Percentiles rank a stretch among this genome's conserved stretches.
Evolutionary conservation across 495 filamentous ascomycete species (phyloP).

Genomic region (Hypoxylon fragiforme): DNA sequence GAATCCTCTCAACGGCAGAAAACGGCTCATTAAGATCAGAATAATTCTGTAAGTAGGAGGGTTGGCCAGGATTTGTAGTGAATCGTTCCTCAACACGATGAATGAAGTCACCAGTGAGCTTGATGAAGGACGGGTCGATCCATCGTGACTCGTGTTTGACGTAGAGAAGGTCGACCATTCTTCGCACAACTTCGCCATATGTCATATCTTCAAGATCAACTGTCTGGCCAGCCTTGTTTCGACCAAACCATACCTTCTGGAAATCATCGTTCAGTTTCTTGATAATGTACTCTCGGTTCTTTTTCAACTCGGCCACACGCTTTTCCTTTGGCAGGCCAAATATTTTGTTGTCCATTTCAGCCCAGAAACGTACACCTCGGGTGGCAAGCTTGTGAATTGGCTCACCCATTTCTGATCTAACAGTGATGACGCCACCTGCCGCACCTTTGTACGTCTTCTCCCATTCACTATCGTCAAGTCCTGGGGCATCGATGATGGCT

Average conservation of each 20-base stretch:
- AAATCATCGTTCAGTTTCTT: slow-evolving; percentile 97
- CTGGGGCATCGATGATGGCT: slow-evolving; percentile 88
- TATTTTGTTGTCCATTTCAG: slow-evolving; percentile 97
- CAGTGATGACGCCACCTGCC: slow-evolving; percentile 94
- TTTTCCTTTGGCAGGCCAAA: slow-evolving; percentile 96
- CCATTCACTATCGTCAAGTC: slow-evolving; percentile 87
- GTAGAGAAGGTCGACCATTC: slow-evolving; percentile 96
- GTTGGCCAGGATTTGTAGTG: slow-evolving; percentile 62
- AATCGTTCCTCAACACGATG: slow-evolving; percentile 95
- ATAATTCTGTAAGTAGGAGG: slow-evolving; percentile 83
- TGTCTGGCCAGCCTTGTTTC: slow-evolving; percentile 77
- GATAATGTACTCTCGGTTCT: slow-evolving; percentile 92
- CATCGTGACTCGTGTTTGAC: slow-evolving; percentile 91
- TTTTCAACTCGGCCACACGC: slow-evolving; percentile 87
- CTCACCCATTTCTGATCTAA: slow-evolving; percentile 97
- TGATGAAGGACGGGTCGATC: slow-evolving; percentile 85
- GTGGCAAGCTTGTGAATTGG: slow-evolving; percentile 98
- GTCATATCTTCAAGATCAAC: slow-evolving; percentile 99
- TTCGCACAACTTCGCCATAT: slow-evolving; percentile 85
- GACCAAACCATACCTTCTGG: slow-evolving; percentile 98
- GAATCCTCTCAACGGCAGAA: slow-evolving; percentile 71
- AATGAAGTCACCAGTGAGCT: slow-evolving; percentile 90
- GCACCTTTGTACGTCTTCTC: slow-evolving; percentile 95
- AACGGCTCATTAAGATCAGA: slow-evolving; percentile 84
- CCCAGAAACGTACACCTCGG: slow-evolving; percentile 91